phyloP scores from a whole-genome alignment of 331 rosid species.

The Prunus yedoensis region DNA sequence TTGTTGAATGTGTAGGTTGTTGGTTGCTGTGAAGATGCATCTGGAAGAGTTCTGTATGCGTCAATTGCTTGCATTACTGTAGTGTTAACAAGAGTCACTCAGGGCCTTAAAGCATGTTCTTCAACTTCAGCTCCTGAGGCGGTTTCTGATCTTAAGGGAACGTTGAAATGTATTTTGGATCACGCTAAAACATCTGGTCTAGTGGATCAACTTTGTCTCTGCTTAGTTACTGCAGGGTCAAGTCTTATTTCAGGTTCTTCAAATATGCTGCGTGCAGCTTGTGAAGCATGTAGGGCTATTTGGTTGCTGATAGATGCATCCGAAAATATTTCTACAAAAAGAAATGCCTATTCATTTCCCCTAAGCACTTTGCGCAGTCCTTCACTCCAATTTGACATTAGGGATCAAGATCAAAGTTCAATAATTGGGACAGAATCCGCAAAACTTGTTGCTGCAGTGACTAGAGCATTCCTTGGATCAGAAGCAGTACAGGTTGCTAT shows the following conservation, averaged over 20 bases:
- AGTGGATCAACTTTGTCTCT: conserved; percentile 73
- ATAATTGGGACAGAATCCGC: conserved; percentile 50
- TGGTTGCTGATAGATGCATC: conserved; percentile 79
- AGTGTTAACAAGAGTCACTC: conserved; percentile 70
- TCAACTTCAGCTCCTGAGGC: conserved; percentile 46
- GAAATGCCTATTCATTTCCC: conserved; percentile 60
- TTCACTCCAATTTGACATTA: conserved; percentile 41
- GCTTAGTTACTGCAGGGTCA: conserved; percentile 78
- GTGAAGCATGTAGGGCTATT: conserved; percentile 81
- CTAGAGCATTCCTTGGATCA: conserved; percentile 72
- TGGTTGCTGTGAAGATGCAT: conserved; percentile 52
- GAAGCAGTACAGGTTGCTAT: conserved; percentile 82
- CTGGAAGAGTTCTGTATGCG: conserved; percentile 77
- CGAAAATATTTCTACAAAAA: conserved; percentile 52
- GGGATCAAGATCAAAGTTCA: conserved; percentile 50
- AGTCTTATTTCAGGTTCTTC: conserved; percentile 91
- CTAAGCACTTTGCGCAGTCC: conserved; percentile 56
- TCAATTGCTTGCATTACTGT: conserved; percentile 70
- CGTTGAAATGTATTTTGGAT: conserved; percentile 57
- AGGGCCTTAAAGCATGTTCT: conserved; percentile 50
- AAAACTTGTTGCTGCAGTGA: conserved; percentile 66
- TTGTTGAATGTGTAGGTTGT: conserved; percentile 60
- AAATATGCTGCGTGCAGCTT: conserved; percentile 73
- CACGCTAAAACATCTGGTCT: conserved; percentile 72
- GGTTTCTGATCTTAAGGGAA: conserved; percentile 34